Percentiles rank a stretch among this genome's conserved stretches.
These are phyloP conservation scores for Effrenium voratum DNA, from an alignment of 73 alveolate species.

Conservation along the genomic window DNA sequence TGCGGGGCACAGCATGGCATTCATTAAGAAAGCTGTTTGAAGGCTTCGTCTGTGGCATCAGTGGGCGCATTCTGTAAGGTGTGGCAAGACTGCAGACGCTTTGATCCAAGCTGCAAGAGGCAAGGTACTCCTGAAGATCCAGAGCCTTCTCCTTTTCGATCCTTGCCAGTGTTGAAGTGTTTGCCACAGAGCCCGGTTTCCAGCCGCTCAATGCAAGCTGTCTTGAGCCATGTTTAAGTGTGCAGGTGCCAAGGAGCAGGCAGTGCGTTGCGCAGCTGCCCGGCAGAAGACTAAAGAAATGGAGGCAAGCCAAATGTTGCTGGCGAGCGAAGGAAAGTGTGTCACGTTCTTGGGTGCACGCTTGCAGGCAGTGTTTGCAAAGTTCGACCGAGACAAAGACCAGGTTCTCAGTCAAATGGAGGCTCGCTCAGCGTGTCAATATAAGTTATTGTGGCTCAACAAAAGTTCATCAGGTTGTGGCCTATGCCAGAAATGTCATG, in stretches of 20 bases:
- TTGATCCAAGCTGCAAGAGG: constrained; percentile 91
- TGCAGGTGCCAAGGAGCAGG: constrained; percentile 83
- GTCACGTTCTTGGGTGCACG: background rate
- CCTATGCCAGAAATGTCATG: constrained; percentile 66
- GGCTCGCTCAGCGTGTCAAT: background rate
- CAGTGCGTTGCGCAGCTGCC: constrained; percentile 79
- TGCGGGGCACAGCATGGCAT: background rate
- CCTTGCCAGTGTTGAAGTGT: background rate
- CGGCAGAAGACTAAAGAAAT: constrained; percentile 65
- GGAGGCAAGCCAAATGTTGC: constrained; percentile 1
- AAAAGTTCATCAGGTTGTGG: background rate
- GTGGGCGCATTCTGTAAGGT: background rate
- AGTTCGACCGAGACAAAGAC: constrained; percentile 79
- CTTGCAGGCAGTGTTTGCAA: constrained; percentile 50
- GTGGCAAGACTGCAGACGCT: constrained; percentile 75
- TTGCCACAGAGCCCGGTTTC: background rate
- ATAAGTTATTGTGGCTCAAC: background rate
- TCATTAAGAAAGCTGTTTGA: background rate
- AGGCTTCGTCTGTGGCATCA: background rate
- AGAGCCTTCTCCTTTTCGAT: background rate
- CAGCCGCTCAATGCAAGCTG: background rate
- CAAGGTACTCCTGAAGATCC: background rate
- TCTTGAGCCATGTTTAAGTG: background rate
- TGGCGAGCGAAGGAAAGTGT: no score
- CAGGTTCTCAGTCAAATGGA: constrained; percentile 59